Evolutionary conservation across 371 early-diverging fungal genomes (phyloP), one percentile per base, ranked within the genome.

Genomic region (Thermomucor indicae-seudaticae): DNA sequence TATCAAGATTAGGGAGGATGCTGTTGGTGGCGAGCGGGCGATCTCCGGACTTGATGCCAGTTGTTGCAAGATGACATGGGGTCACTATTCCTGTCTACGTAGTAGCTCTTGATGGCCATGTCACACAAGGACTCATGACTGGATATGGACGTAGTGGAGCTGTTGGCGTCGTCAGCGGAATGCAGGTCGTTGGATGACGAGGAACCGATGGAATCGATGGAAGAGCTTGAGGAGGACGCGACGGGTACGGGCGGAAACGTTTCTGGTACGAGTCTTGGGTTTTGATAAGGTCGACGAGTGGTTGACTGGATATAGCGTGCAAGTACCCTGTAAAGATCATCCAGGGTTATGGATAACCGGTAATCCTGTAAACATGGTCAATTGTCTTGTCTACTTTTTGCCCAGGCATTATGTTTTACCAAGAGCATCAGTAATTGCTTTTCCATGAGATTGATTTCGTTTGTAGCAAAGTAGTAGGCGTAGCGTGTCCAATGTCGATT

Each of bases 361-460:
- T 40, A 54, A 34, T 54, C 43, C 52, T 52, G 35, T 34, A 43
- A 3, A 17, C 0, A 7, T 37, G n/a, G 28, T 10, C 11, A 37
- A n/a, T 16, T 38, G 10, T 4, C 25, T 4, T 22, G 43, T 43
- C 20, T 43, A 27, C 12, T 43, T 43, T 16, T 43, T 27, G 25
- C 6, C 27, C 27, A 43, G 20, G 1, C 1, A 29, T 32, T 29
- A 7, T 0, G 25, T 20, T 34, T 58, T 65, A 66, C 85, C 47
- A 90, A 69, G 42, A 90, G 64, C 10, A 78, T 73, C 29, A 90
- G 75, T 32, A 90, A 64, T 61, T 90, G 89, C 55, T 84, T 78
- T 61, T 90, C 91, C 89, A 89, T 90, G 14, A 88, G 65, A 49
- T 90, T 90, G 40, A 90, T 82, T 62, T 90, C 89, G 6, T 79